Evolutionary conservation across 202 grass and related monocot species (phyloP).

Genomic region (Digitaria exilis): DNA sequence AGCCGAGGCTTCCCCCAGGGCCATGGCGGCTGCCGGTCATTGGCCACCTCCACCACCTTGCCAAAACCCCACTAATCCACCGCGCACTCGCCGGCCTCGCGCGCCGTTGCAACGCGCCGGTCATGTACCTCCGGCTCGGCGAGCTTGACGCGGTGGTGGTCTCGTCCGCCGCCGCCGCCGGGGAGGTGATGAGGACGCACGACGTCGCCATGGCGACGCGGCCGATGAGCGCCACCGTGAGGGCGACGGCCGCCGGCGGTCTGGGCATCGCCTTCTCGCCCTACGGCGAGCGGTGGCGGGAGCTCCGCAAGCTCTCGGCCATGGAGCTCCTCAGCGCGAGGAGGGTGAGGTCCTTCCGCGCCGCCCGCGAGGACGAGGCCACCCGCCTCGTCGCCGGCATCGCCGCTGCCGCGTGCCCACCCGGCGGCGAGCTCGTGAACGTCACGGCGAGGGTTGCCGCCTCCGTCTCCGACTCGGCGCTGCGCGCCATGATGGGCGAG

Average conservation of each 20-base stretch:
- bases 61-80: neutral
- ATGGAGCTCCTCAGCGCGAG: constrained; percentile 27
- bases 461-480: neutral
- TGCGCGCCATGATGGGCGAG: constrained; percentile 21
- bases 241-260: too few species aligned
- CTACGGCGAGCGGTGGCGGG: constrained; percentile 25
- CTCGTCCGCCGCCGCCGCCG: neutral
- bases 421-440: neutral
- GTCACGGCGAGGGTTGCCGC: neutral
- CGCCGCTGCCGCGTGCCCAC: too few species aligned
- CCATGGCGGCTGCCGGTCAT: neutral
- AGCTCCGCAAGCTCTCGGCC: neutral
- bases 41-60: neutral
- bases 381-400: constrained; percentile 36
- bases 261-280: neutral
- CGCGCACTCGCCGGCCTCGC: neutral
- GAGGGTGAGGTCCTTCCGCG: constrained; percentile 45
- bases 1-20: neutral
- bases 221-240: neutral
- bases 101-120: neutral
- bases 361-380: constrained; percentile 48
- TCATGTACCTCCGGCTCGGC: constrained; percentile 5
- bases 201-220: neutral
- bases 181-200: constrained; percentile 24
- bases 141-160: constrained; percentile 19